Base-by-base conservation (phyloP, 2,329 filamentous ascomycete species). In the Scedosporium aurantiacum region DNA sequence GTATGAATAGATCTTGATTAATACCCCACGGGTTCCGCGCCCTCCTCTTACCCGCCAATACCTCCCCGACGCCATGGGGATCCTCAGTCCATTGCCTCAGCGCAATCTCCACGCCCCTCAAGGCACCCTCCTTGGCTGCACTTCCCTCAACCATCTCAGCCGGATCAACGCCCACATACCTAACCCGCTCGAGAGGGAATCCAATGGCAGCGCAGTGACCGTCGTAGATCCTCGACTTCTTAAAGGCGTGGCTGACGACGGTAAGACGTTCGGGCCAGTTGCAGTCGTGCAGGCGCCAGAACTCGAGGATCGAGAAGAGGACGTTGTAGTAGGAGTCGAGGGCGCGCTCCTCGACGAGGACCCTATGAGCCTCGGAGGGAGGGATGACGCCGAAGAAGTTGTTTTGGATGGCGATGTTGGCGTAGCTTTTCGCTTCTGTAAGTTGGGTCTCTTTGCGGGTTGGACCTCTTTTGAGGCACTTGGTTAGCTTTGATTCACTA, bases 241-340 rank as follows among this genome's bases (percentile, higher is more conserved):
- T 91, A 73, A 91, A 91, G 5, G 74, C 82, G 68, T 90, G 87
- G 65, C 85, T 87, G 47, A 91, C 76, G 21, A 91, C 76, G 18
- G 83, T 88, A 16, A 91, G 68, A 4, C 71, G 74, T 1, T 60
- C 58, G 0, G 88, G 87, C 79, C 86, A 90, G 8, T 40, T 40
- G 10, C 66, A 67, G 43, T 69, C 64, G 64, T 75, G 74, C 63
- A 81, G 83, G 2, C 78, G 76, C 64, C 87, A 77, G 68, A 83
- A 84, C 41, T 74, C 69, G 16, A 78, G 67, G 2, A 96, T 76
- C 12, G 87, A 88, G 70, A 92, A 91, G 16, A 96, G 74, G 4
- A 96, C 75, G 70, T 96, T 96, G 70, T 91, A 87, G 69, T 90
- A 93, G 1, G 88, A 93, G 72, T 97, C 92, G 1, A 93, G 84